Evolutionary conservation across 352 stramenopile species (phyloP).

Genomic region (Pythium biforme): DNA sequence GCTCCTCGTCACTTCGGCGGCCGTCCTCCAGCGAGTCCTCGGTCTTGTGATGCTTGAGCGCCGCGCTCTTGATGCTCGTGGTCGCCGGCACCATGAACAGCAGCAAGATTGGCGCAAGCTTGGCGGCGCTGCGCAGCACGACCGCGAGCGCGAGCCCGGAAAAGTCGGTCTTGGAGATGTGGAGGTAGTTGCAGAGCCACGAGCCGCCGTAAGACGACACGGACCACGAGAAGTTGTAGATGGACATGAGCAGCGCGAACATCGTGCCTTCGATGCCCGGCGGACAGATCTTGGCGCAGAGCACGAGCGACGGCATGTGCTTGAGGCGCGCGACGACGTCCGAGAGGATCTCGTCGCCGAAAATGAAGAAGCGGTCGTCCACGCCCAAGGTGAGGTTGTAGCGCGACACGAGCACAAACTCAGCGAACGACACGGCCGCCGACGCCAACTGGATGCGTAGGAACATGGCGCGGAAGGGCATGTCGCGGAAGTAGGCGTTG

Average conservation of each 20-base stretch:
- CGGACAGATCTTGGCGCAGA: conserved; percentile 95
- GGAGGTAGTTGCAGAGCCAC: conserved; percentile 72
- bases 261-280: conserved; percentile 95
- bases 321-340: conserved; percentile 79
- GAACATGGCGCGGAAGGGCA: conserved; percentile 78
- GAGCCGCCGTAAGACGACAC: conserved; percentile 71
- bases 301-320: conserved; percentile 93
- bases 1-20: conserved; percentile 26
- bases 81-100: conserved; percentile 75
- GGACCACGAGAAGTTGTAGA: conserved; percentile 86
- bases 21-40: conserved; percentile 33
- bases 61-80: conserved; percentile 61
- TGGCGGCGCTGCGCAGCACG: conserved; percentile 54
- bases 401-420: conserved; percentile 71
- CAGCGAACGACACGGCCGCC: conserved; percentile 57
- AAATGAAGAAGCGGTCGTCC: conserved; percentile 75
- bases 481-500: conserved; percentile 77
- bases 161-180: conserved; percentile 79
- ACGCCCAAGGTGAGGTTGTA: conserved; percentile 63
- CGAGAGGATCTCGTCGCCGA: conserved; percentile 78
- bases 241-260: conserved; percentile 91
- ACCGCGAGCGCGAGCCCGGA: conserved; percentile 53
- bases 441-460: conserved; percentile 72
- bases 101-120: conserved; percentile 68
- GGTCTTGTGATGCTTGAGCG: conserved; percentile 33